Base-by-base conservation (phyloP, 2,329 filamentous ascomycete genomes). In the Fusarium hainanense region DNA sequence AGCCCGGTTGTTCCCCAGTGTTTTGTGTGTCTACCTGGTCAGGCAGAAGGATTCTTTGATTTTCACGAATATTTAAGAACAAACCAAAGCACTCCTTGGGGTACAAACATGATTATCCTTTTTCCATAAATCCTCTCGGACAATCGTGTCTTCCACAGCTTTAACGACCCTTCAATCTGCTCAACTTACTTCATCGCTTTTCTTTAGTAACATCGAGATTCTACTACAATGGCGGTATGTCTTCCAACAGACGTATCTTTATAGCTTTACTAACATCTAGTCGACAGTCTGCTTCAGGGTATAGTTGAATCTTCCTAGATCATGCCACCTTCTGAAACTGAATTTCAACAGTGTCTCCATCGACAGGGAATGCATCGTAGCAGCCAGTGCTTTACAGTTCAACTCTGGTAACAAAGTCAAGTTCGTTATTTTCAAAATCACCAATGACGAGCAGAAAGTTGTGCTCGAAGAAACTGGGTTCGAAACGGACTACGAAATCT, bases 381-480 rank as follows among this genome's bases (percentile, higher is more conserved):
- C 67, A 12, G 56, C 65, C 43, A 63, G 54, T 25, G 9, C 50
- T 23, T 66, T 72, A 21, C 61, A 52, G 0, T 63, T 46, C 8
- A 55, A 64, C 0, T 14, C 58, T 6, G 54, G 42, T 13, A 72
- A 40, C 6, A 72, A 66, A 46, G 43, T 61, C 32, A 61, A 55
- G 2, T 72, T 70, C 20, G 43, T 72, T 20, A 51, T 68, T 34
- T 72, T 68, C 55, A 72, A 64, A 10, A 68, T 72, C 6, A 49
- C 60, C 20, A 58, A 70, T 5, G 58, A 72, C 4, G 37, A 63
- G 9, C 55, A 62, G n/a, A 49, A 40, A 2, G 70, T 72, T 4
- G 18, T 61, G 2, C 67, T 72, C 6, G 70, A 72, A 7, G 56
- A 71, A 20, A 43, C 23, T 1, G 69, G 67, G 1, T 44, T 50